Conservation (phyloP, 345 rosid species). For the Sapria himalayana region DNA sequence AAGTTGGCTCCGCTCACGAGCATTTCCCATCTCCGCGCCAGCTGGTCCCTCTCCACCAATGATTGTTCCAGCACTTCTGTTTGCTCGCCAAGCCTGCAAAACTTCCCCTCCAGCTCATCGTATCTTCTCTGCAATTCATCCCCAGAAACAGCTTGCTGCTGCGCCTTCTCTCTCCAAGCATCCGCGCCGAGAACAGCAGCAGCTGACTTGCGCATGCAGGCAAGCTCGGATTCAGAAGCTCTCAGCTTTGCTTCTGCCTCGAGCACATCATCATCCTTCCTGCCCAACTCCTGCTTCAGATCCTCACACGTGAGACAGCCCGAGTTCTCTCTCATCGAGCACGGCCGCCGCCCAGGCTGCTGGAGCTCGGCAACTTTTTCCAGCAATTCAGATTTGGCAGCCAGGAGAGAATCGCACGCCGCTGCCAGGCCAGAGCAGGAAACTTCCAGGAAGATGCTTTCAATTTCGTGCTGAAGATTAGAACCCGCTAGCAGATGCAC, state of each 20-base stretch:
- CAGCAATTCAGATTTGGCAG: constrained; percentile 25
- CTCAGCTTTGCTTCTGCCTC: constrained; percentile 89
- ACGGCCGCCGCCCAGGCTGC: constrained; percentile 67
- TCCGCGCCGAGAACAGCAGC: constrained; percentile 46
- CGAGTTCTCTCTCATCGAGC: constrained; percentile 69
- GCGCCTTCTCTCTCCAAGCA: constrained; percentile 65
- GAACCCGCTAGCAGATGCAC: constrained; percentile 17
- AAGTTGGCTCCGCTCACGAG: constrained; percentile 41
- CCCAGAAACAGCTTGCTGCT: constrained; percentile 28
- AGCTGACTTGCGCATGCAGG: constrained; percentile 94
- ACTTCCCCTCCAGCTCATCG: constrained; percentile 78
- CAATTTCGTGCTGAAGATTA: constrained; percentile 40
- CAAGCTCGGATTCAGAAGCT: constrained; percentile 91
- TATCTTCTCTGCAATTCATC: constrained; percentile 62
- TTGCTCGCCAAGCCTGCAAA: constrained; percentile 87
- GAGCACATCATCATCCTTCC: constrained; percentile 44
- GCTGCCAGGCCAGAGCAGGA: constrained; percentile 21
- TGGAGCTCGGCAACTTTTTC: constrained; percentile 48
- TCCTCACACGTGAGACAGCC: constrained; percentile 53
- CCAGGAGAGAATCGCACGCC: constrained; percentile 34
- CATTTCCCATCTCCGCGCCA: constrained; percentile 87
- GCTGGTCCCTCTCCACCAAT: constrained; percentile 60
- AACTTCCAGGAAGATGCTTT: constrained; percentile 32
- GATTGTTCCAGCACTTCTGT: constrained; percentile 99
- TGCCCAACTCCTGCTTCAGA: constrained; percentile 59